These are phyloP conservation scores for Stellera chamaejasme DNA, from an alignment of 345 rosid genomes.

Conservation along the genomic window DNA sequence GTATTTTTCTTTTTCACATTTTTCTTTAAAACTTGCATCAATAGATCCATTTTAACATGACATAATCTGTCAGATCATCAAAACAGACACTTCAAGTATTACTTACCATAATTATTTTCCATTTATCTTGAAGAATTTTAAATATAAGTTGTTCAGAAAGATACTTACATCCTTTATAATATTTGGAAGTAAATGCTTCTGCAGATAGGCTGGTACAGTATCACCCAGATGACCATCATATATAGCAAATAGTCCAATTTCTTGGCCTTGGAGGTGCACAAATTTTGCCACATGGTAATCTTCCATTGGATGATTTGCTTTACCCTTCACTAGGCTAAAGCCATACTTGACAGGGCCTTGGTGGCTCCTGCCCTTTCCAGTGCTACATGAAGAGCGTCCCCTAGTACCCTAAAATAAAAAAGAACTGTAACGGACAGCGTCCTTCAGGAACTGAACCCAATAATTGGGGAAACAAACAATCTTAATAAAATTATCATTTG, in stretches of 20 bases:
- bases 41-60: background rate
- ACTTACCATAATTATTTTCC: background rate
- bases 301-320: constrained; percentile 79
- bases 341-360: constrained; percentile 47
- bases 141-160: background rate
- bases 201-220: constrained; percentile 65
- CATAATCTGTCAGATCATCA: background rate
- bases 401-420: constrained; percentile 26
- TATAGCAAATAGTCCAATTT: constrained; percentile 65
- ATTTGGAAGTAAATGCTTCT: constrained; percentile 52
- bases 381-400: constrained; percentile 40
- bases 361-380: constrained; percentile 55
- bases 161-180: constrained; percentile 50
- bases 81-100: background rate
- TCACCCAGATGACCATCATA: constrained; percentile 75
- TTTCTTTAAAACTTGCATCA: background rate
- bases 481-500: too few species aligned
- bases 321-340: constrained; percentile 55
- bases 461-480: constrained; percentile 1
- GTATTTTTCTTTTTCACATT: background rate
- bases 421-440: background rate
- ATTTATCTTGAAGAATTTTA: background rate
- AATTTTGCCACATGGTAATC: constrained; percentile 70
- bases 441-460: background rate
- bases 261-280: constrained; percentile 29